phyloP scores from a whole-genome alignment of 495 filamentous ascomycete species.

The Amniculicola lignicola region DNA sequence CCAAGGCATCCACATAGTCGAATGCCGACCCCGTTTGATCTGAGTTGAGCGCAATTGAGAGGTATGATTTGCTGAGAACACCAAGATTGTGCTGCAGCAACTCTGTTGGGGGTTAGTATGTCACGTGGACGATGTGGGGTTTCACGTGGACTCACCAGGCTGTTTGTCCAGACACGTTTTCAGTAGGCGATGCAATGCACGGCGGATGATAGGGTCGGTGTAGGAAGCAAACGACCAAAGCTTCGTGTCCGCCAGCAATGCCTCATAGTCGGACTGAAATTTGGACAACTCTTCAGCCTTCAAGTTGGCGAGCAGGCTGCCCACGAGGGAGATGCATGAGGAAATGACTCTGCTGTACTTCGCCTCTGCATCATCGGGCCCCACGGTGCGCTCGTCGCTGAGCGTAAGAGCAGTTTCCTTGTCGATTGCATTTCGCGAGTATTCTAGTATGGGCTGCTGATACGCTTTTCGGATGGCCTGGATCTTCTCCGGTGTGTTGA shows the following conservation, averaged over 20 bases:
- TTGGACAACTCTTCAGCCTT: slow-evolving; percentile 34
- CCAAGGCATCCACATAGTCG: slow-evolving; percentile 63
- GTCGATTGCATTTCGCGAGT: slow-evolving; percentile 68
- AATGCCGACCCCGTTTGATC: slow-evolving; percentile 69
- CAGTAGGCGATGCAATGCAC: slow-evolving; percentile 65
- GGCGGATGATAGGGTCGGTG: slow-evolving; percentile 68
- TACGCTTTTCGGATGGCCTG: slow-evolving; percentile 71
- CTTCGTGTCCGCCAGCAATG: slow-evolving; percentile 60
- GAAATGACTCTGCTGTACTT: slow-evolving; percentile 81
- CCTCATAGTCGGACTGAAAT: slow-evolving; percentile 48
- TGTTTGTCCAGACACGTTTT: slow-evolving; percentile 45
- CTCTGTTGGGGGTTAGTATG: slow-evolving; percentile 28
- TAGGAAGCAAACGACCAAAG: slow-evolving; percentile 73
- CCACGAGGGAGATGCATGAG: slow-evolving; percentile 57
- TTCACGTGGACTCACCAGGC: slow-evolving; percentile 33
- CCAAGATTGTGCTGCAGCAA: slow-evolving; percentile 53
- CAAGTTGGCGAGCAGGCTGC: slow-evolving; percentile 49
- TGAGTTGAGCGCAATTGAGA: slow-evolving; percentile 64
- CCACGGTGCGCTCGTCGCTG: slow-evolving; percentile 82
- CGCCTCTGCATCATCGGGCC: slow-evolving; percentile 74
- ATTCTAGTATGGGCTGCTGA: slow-evolving; percentile 71
- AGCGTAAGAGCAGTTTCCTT: slow-evolving; percentile 75
- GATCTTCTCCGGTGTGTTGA: slow-evolving; percentile 75
- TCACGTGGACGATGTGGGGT: not conserved
- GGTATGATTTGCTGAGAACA: slow-evolving; percentile 59